These are phyloP conservation scores for Bipolaris oryzae DNA, from an alignment of 2,329 filamentous ascomycete species.

Conservation along the genomic window DNA sequence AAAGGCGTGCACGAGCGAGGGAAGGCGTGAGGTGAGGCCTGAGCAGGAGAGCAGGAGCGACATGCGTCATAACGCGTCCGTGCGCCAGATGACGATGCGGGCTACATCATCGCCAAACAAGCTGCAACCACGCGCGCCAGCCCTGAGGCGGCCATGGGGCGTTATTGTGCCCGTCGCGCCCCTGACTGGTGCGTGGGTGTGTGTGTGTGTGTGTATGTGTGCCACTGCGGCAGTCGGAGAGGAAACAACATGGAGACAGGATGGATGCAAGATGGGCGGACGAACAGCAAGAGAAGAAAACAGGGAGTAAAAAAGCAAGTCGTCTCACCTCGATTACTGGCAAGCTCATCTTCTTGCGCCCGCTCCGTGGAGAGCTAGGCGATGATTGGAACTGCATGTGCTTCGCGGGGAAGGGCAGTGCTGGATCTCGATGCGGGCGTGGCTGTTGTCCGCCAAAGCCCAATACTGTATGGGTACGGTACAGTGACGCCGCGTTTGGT, in stretches of 20 bases:
- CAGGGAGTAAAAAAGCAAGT: neutral
- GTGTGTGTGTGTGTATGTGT: too few species aligned
- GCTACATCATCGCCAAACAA: slow-evolving; percentile 34
- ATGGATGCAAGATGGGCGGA: too few species aligned
- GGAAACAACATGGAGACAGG: too few species aligned
- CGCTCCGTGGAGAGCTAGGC: slow-evolving; percentile 17
- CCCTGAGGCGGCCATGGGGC: neutral
- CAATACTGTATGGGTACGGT: neutral
- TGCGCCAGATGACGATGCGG: slow-evolving; percentile 31
- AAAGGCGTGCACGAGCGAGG: slow-evolving; percentile 30
- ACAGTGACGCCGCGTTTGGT: slow-evolving; percentile 13
- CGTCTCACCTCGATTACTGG: slow-evolving; percentile 45
- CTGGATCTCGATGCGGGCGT: slow-evolving; percentile 6
- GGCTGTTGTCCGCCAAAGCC: neutral
- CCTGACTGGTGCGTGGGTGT: neutral
- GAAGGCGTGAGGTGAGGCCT: slow-evolving; percentile 19
- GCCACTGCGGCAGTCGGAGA: neutral
- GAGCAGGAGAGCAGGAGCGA: slow-evolving; percentile 31
- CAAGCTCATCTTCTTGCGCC: slow-evolving; percentile 33
- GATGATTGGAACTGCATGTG: slow-evolving; percentile 26
- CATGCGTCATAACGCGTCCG: slow-evolving; percentile 17
- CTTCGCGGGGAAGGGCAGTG: neutral
- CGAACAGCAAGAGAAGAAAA: neutral
- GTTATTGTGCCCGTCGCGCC: neutral
- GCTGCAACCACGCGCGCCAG: slow-evolving; percentile 16